Percentiles rank a stretch among this genome's conserved stretches.
Evolutionary conservation across 2,329 filamentous ascomycete species (phyloP).

Genomic region (Xylariales sp.): DNA sequence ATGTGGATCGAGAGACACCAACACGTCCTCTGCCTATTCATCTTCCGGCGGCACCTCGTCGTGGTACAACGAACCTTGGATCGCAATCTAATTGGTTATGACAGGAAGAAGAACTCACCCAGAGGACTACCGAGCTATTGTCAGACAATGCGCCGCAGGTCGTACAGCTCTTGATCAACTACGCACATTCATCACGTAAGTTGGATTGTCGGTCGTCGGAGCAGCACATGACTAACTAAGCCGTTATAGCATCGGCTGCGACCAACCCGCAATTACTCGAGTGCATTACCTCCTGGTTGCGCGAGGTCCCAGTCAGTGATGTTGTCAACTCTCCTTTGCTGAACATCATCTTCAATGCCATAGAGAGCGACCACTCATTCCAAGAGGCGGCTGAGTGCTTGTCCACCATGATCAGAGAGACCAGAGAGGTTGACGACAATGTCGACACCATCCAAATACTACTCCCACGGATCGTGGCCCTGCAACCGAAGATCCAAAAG

Average conservation of each 20-base stretch:
- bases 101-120: constrained; percentile 91
- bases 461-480: constrained; percentile 72
- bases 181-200: constrained; percentile 85
- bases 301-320: constrained; percentile 80
- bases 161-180: constrained; percentile 80
- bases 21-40: constrained; percentile 31
- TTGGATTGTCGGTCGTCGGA: too few species aligned
- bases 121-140: constrained; percentile 82
- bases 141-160: constrained; percentile 88
- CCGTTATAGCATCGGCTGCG: constrained; percentile 64
- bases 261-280: constrained; percentile 88
- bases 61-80: constrained; percentile 28
- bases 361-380: constrained; percentile 72
- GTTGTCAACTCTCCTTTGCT: constrained; percentile 84
- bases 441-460: constrained; percentile 75
- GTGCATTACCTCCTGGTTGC: constrained; percentile 94
- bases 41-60: constrained; percentile 20
- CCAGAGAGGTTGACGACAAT: constrained; percentile 87
- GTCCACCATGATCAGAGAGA: constrained; percentile 87
- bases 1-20: constrained; percentile 65
- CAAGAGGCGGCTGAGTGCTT: constrained; percentile 89
- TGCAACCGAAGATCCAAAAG: constrained; percentile 71
- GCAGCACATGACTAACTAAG: too few species aligned
- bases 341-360: constrained; percentile 71
- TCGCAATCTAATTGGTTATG: constrained; percentile 42